Conservation (phyloP, 1,284 basidiomycete genomes). For the Cryptococcus sp. region DNA sequence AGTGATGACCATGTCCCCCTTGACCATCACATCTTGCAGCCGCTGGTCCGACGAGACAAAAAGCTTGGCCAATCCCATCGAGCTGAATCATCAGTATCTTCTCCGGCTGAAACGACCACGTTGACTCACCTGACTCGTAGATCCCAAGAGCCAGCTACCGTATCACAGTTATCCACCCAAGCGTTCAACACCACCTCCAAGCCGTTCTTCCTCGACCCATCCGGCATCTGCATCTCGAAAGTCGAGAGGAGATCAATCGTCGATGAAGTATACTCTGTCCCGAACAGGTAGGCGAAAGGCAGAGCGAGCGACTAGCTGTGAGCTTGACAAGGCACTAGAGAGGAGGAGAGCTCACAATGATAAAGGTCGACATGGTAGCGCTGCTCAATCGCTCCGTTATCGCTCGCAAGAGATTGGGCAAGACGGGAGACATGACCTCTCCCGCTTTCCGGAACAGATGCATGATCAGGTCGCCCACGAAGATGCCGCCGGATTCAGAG, state of each 20-base stretch:
- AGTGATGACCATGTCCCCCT: constrained; percentile 86
- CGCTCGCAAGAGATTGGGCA: constrained; percentile 78
- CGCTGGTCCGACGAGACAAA: constrained; percentile 62
- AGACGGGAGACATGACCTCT: constrained; percentile 56
- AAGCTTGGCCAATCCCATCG: constrained; percentile 72
- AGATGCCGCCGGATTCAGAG: constrained; percentile 78
- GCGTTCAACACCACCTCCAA: constrained; percentile 76
- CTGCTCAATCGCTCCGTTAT: constrained; percentile 72
- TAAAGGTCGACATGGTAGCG: constrained; percentile 80
- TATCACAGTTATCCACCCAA: constrained; percentile 91
- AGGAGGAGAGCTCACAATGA: constrained; percentile 56
- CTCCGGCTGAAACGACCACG: neutral
- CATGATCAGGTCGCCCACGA: constrained; percentile 89
- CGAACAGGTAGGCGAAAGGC: constrained; percentile 85
- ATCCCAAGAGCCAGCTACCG: constrained; percentile 91
- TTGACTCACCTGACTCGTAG: constrained; percentile 63
- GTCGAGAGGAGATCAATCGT: constrained; percentile 69
- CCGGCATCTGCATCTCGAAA: constrained; percentile 49
- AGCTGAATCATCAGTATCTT: constrained; percentile 47
- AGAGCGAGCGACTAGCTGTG: constrained; percentile 67
- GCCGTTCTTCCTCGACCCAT: constrained; percentile 49
- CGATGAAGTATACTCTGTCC: constrained; percentile 67
- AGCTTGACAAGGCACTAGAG: neutral
- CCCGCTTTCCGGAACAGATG: constrained; percentile 79
- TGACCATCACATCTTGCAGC: constrained; percentile 65